Conservation (phyloP, 768 basidiomycete species). For the Tricholomella constricta region DNA sequence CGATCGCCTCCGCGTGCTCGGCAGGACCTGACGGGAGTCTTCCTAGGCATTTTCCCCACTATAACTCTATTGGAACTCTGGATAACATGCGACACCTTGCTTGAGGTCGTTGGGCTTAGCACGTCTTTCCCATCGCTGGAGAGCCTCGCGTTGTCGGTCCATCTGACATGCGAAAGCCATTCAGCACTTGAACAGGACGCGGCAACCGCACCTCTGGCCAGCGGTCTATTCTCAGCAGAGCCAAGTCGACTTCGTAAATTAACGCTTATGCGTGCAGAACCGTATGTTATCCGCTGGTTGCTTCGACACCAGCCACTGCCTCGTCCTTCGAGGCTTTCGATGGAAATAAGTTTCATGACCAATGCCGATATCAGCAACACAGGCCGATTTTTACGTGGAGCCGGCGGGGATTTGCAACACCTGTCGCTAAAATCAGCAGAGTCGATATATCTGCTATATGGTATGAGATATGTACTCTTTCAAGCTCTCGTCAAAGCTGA, state of each 20-base stretch:
- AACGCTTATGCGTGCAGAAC: neutral
- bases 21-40: neutral
- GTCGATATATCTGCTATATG: too few relatives aligned
- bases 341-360: too few relatives aligned
- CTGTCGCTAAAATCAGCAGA: neutral
- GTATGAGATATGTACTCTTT: neutral
- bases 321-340: neutral
- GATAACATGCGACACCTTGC: slow-evolving; percentile 2
- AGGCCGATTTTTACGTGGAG: neutral
- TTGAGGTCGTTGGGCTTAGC: slow-evolving; percentile 1
- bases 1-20: neutral
- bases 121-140: slow-evolving; percentile 4
- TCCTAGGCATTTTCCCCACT: slow-evolving; percentile 1
- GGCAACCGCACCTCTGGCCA: neutral
- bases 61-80: neutral
- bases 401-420: neutral
- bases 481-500: too few relatives aligned
- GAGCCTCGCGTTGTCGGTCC: neutral
- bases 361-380: too few relatives aligned
- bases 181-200: too few relatives aligned
- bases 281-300: neutral
- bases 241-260: neutral
- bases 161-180: too few relatives aligned
- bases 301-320: neutral
- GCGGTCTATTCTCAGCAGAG: neutral